A percentile compares a stretch with the other conserved stretches of the same genome.
Conservation (phyloP, 345 rosid species). For the Citrus unshiu region DNA sequence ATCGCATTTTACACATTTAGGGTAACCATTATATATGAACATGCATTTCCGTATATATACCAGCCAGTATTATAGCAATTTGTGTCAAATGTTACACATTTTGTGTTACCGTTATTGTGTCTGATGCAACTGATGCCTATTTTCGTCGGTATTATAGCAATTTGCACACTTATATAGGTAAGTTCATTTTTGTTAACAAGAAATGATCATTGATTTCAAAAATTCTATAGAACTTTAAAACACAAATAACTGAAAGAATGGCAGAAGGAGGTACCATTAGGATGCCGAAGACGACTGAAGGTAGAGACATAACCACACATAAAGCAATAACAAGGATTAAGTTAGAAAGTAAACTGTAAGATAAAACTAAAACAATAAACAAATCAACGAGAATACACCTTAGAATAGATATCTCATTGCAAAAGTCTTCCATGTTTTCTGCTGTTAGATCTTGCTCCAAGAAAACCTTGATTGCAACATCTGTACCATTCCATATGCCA, state of each 20-base stretch:
- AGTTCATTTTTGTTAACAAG: not conserved
- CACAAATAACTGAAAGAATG: not conserved
- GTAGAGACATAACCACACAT: constrained; percentile 27
- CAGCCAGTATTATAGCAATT: not conserved
- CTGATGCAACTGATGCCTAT: not conserved
- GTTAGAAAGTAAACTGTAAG: constrained; percentile 30
- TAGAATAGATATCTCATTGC: constrained; percentile 96
- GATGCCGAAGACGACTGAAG: constrained; percentile 94
- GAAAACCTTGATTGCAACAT: constrained; percentile 94
- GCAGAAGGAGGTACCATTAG: constrained; percentile 62
- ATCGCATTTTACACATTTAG: not conserved
- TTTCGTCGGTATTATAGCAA: not conserved
- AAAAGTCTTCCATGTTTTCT: constrained; percentile 97
- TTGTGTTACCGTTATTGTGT: not conserved
- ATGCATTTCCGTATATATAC: not conserved
- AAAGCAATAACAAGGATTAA: constrained; percentile 16
- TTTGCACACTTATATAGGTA: not conserved
- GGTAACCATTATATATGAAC: not conserved
- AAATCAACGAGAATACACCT: constrained; percentile 46
- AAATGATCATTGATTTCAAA: not conserved
- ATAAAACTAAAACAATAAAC: constrained; percentile 22
- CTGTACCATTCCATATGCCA: constrained; percentile 97
- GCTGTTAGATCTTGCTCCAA: constrained; percentile 95
- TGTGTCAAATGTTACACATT: not conserved
- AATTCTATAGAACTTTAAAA: constrained; percentile 4